Percentiles rank a stretch among this genome's conserved stretches.
phyloP scores from a whole-genome alignment of 2,329 filamentous ascomycete genomes.

The Triangularia verruculosa region DNA sequence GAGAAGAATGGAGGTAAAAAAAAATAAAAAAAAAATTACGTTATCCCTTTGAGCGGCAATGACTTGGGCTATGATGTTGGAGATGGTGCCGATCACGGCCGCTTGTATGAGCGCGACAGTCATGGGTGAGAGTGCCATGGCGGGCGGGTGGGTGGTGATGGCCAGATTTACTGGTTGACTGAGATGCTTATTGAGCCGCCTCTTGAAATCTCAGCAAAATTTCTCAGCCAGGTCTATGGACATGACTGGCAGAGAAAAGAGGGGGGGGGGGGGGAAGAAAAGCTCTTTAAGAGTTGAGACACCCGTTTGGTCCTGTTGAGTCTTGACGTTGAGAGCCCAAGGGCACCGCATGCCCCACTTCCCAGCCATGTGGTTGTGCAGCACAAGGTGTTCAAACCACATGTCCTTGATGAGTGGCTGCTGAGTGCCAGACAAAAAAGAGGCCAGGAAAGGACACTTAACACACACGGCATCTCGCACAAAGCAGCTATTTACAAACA shows the following conservation, averaged over 20 bases:
- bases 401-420: neutral
- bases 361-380: neutral
- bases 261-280: neutral
- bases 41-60: conserved; percentile 60
- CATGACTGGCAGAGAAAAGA: neutral
- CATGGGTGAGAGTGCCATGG: conserved; percentile 49
- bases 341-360: neutral
- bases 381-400: neutral
- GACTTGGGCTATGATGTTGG: conserved; percentile 71
- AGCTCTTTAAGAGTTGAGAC: neutral
- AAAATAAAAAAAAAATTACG: conserved; percentile 42
- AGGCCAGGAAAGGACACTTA: neutral
- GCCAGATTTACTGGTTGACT: neutral
- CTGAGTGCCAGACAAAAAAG: neutral
- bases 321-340: neutral
- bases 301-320: neutral
- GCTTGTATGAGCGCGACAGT: conserved; percentile 63
- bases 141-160: neutral
- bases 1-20: neutral
- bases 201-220: neutral
- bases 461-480: neutral
- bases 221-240: too few relatives aligned
- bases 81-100: conserved; percentile 60
- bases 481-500: neutral
- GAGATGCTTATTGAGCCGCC: neutral